phyloP scores from a whole-genome alignment of 305 asterid species.

The Fraxinus baroniana region DNA sequence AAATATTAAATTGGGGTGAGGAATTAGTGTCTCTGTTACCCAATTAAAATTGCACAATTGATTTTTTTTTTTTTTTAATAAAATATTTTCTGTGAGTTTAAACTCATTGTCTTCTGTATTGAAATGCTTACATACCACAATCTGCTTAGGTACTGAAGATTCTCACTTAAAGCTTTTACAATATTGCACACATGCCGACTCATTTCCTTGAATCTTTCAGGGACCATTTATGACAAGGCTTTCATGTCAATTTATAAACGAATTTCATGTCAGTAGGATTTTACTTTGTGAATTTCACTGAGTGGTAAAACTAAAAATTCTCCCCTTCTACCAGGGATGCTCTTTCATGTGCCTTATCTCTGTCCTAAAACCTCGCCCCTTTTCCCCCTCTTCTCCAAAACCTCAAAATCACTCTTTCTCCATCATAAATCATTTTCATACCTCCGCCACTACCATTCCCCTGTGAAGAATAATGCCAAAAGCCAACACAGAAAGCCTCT shows the following conservation, averaged over 20 bases:
- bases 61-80: neutral
- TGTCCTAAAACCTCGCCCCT: constrained; percentile 44
- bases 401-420: constrained; percentile 26
- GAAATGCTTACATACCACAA: neutral
- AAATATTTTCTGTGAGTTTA: neutral
- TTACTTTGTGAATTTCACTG: neutral
- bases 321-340: constrained; percentile 31
- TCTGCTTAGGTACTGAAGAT: neutral
- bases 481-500: constrained; percentile 18
- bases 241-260: neutral
- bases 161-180: neutral
- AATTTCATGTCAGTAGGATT: neutral
- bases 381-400: constrained; percentile 35
- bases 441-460: constrained; percentile 21
- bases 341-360: constrained; percentile 33
- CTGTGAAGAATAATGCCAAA: constrained; percentile 28
- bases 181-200: neutral
- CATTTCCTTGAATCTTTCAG: neutral
- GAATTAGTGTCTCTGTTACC: neutral
- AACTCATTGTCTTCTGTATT: neutral
- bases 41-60: neutral
- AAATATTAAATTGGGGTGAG: neutral
- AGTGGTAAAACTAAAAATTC: constrained; percentile 7
- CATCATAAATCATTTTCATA: constrained; percentile 26
- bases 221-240: neutral